Evolutionary conservation across 192 early-diverging fungal species (phyloP).

Genomic region (Pilobolus umbonatus): DNA sequence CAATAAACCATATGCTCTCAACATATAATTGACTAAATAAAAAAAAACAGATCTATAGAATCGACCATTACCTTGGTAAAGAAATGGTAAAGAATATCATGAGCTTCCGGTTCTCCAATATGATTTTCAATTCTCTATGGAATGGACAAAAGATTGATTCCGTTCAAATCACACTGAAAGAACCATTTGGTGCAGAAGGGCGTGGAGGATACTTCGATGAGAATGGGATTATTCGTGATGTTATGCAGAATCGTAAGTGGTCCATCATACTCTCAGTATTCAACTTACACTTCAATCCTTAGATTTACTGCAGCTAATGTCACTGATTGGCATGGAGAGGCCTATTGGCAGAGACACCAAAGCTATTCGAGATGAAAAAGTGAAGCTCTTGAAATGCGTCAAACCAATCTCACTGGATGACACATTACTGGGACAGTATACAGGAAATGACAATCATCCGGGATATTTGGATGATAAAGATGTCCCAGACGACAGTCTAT

Average conservation of each 20-base stretch:
- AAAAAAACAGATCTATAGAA: slow-evolving; percentile 89
- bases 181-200: slow-evolving; percentile 93
- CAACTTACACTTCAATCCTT: too few species aligned
- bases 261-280: too few species aligned
- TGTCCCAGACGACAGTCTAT: slow-evolving; percentile 71
- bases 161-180: slow-evolving; percentile 95
- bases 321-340: slow-evolving; percentile 90
- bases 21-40: neutral
- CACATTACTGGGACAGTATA: slow-evolving; percentile 87
- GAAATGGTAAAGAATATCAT: slow-evolving; percentile 97
- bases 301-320: slow-evolving; percentile 88
- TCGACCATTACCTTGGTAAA: slow-evolving; percentile 96
- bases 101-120: slow-evolving; percentile 83
- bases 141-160: slow-evolving; percentile 78
- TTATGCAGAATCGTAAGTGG: slow-evolving; percentile 92
- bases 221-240: slow-evolving; percentile 96
- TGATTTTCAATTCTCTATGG: slow-evolving; percentile 86
- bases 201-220: slow-evolving; percentile 98
- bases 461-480: slow-evolving; percentile 92
- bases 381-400: slow-evolving; percentile 82
- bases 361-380: slow-evolving; percentile 89
- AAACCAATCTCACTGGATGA: slow-evolving; percentile 74
- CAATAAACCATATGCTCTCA: too few species aligned
- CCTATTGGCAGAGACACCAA: slow-evolving; percentile 81
- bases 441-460: slow-evolving; percentile 72